phyloP scores from a whole-genome alignment of 148 eudicot species.

The Talinum fruticosum region DNA sequence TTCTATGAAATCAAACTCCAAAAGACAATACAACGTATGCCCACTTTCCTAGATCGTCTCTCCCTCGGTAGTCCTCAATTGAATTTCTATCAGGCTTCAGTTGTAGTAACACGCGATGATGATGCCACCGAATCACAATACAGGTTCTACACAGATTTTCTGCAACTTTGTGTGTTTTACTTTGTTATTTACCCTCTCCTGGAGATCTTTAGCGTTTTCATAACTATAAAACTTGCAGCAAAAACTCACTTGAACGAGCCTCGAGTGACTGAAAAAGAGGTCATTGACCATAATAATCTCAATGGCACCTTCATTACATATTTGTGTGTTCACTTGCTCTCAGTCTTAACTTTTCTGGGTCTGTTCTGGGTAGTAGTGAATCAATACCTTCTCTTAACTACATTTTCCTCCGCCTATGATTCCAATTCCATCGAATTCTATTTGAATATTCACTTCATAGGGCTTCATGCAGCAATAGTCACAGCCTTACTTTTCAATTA shows the following conservation, averaged over 20 bases:
- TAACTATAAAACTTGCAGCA: slow-evolving; percentile 13
- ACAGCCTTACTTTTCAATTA: slow-evolving; percentile 22
- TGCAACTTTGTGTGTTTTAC: slow-evolving; percentile 15
- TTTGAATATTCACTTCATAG: neutral
- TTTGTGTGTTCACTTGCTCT: slow-evolving; percentile 19
- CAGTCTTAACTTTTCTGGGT: slow-evolving; percentile 17
- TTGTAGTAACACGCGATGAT: too few species aligned
- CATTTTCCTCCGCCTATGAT: neutral
- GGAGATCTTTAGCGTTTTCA: slow-evolving; percentile 12
- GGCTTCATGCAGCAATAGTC: slow-evolving; percentile 13
- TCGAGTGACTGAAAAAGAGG: neutral
- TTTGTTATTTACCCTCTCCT: slow-evolving; percentile 18
- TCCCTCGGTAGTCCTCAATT: too few species aligned
- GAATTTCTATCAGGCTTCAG: too few species aligned
- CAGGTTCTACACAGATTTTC: neutral
- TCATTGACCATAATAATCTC: slow-evolving; percentile 4
- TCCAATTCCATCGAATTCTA: neutral
- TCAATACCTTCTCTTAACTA: neutral
- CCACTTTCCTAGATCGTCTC: too few species aligned
- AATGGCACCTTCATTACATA: slow-evolving; percentile 13
- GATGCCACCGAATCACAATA: too few species aligned
- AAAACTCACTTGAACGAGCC: neutral
- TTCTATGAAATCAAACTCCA: slow-evolving; percentile 19
- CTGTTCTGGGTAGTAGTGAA: slow-evolving; percentile 21
- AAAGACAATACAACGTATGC: neutral